A percentile compares a stretch with the other conserved stretches of the same genome.
Evolutionary conservation across 2,329 filamentous ascomycete species (phyloP).

Genomic region (Fusarium neocosmosporiellum): DNA sequence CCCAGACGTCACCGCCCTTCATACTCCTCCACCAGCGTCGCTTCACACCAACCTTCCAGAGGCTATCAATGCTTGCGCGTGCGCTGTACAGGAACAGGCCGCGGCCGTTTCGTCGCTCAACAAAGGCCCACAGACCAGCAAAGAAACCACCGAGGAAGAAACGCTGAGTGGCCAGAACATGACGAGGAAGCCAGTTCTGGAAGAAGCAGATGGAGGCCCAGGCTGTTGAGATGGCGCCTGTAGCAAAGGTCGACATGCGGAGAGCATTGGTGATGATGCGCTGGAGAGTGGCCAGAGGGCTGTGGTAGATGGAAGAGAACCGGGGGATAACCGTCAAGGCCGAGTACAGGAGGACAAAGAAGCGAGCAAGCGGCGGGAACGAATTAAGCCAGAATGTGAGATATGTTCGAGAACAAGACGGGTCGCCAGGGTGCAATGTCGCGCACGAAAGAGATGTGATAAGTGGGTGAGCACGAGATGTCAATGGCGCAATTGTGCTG

Average conservation of each 20-base stretch:
- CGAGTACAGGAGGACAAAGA: slow-evolving; percentile 81
- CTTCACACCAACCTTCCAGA: slow-evolving; percentile 97
- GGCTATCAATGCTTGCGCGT: slow-evolving; percentile 80
- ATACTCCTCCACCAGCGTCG: slow-evolving; percentile 87
- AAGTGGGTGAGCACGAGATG: slow-evolving; percentile 85
- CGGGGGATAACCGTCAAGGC: slow-evolving; percentile 74
- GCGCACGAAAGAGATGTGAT: slow-evolving; percentile 90
- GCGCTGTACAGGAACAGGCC: slow-evolving; percentile 83
- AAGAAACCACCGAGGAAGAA: slow-evolving; percentile 92
- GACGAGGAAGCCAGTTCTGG: slow-evolving; percentile 80
- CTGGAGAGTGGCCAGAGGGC: slow-evolving; percentile 75
- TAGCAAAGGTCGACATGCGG: slow-evolving; percentile 77
- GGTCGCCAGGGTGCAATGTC: slow-evolving; percentile 86
- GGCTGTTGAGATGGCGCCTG: slow-evolving; percentile 83
- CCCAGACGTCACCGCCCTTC: slow-evolving; percentile 82
- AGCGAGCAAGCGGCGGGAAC: slow-evolving; percentile 81
- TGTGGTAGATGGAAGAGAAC: slow-evolving; percentile 74
- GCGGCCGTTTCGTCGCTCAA: slow-evolving; percentile 74
- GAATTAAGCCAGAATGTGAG: slow-evolving; percentile 87
- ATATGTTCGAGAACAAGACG: slow-evolving; percentile 88
- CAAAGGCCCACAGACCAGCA: slow-evolving; percentile 85
- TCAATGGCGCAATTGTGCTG: slow-evolving; percentile 78
- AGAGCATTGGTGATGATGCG: slow-evolving; percentile 75
- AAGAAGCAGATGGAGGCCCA: slow-evolving; percentile 95
- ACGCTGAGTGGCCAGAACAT: slow-evolving; percentile 81